These are phyloP conservation scores for Skeletonema grethae DNA, from an alignment of 108 stramenopile species.

Conservation along the genomic window DNA sequence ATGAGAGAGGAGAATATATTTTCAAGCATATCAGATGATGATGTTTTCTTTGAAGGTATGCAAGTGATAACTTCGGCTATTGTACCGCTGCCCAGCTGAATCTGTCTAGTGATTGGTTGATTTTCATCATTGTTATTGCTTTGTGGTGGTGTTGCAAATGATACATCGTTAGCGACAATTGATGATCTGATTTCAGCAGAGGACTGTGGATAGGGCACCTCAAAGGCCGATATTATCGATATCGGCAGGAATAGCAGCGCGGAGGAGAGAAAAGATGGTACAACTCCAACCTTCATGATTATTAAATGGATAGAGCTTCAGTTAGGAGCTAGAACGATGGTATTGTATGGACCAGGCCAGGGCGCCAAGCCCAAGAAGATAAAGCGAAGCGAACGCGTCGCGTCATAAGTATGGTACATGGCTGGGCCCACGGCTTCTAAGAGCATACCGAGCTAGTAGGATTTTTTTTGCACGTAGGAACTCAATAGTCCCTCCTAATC, in stretches of 20 bases:
- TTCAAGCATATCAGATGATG: background rate
- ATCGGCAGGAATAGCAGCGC: background rate
- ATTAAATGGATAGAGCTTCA: background rate
- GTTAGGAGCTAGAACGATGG: too few species aligned
- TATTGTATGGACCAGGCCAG: too few species aligned
- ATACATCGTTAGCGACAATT: background rate
- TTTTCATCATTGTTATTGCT: background rate
- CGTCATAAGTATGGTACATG: too few species aligned
- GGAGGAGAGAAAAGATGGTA: background rate
- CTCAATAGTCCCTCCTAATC: too few species aligned
- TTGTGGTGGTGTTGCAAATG: background rate
- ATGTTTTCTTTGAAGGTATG: background rate
- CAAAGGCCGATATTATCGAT: background rate
- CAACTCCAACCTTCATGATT: background rate
- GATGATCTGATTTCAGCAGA: conserved; percentile 29
- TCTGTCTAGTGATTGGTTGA: conserved; percentile 15
- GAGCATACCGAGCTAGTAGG: too few species aligned
- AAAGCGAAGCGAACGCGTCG: too few species aligned
- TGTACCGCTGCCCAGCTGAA: conserved; percentile 35
- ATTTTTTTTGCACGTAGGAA: too few species aligned
- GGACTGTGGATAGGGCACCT: conserved; percentile 23
- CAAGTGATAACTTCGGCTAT: conserved; percentile 38
- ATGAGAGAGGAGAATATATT: conserved; percentile 21
- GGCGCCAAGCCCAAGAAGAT: too few species aligned
- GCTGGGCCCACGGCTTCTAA: too few species aligned